phyloP scores from a whole-genome alignment of 257 asterid species.

The Solanum dulcamara region DNA sequence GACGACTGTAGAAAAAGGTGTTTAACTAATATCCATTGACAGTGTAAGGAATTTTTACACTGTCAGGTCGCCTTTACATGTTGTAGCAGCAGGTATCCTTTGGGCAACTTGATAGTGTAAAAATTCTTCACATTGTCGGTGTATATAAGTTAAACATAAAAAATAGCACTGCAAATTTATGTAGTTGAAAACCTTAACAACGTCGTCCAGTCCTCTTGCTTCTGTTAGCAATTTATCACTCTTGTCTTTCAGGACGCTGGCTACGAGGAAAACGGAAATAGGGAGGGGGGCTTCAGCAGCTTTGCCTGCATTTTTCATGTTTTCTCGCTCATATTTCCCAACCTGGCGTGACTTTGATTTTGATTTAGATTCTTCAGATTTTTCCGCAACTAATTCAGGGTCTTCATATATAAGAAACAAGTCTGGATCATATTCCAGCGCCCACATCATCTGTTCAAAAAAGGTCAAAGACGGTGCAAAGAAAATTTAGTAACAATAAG shows the following conservation, averaged over 20 bases:
- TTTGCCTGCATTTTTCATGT: slow-evolving; percentile 43
- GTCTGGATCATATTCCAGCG: slow-evolving; percentile 80
- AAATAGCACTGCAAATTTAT: not conserved
- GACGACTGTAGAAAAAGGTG: not conserved
- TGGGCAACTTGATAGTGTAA: not conserved
- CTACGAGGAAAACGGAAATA: slow-evolving; percentile 81
- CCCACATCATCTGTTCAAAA: slow-evolving; percentile 88
- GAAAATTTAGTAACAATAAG: not conserved
- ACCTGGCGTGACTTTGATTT: slow-evolving; percentile 50
- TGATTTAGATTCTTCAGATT: slow-evolving; percentile 46
- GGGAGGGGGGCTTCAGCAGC: slow-evolving; percentile 57
- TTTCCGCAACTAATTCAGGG: slow-evolving; percentile 30
- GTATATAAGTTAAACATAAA: not conserved
- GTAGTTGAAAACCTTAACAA: slow-evolving; percentile 49
- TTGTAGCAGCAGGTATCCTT: not conserved
- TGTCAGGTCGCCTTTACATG: not conserved
- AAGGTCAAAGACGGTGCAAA: not conserved
- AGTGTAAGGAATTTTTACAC: not conserved
- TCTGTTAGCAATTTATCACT: slow-evolving; percentile 64
- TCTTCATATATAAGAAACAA: slow-evolving; percentile 48
- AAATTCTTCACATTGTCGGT: not conserved
- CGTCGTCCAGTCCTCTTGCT: slow-evolving; percentile 87
- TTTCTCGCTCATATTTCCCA: slow-evolving; percentile 75
- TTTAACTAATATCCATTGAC: not conserved
- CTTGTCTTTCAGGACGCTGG: slow-evolving; percentile 76